Conservation (phyloP, 2,329 filamentous ascomycete genomes). For the Ascocoryne sarcoides region DNA sequence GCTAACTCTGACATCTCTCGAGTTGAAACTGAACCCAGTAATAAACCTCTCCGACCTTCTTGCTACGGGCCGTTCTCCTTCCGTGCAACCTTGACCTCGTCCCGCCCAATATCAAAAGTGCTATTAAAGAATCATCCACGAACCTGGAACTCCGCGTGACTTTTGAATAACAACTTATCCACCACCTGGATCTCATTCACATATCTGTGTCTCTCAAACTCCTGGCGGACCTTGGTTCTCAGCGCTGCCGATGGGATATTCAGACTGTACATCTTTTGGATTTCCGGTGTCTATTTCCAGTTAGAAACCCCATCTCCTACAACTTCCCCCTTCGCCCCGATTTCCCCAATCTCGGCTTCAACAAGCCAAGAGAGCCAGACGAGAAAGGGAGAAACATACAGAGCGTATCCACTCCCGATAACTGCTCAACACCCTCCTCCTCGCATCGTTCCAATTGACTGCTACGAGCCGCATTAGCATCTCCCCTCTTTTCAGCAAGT, state of each 20-base stretch:
- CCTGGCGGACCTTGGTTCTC: slow-evolving; percentile 88
- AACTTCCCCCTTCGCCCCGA: neutral
- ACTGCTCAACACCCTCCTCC: slow-evolving; percentile 73
- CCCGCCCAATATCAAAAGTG: no score
- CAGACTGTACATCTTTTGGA: slow-evolving; percentile 94
- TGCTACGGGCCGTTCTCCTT: no score
- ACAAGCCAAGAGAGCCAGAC: neutral
- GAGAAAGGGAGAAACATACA: slow-evolving; percentile 47
- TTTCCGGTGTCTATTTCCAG: slow-evolving; percentile 70
- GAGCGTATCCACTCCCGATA: slow-evolving; percentile 96
- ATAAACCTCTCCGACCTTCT: no score
- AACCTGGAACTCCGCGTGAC: slow-evolving; percentile 90
- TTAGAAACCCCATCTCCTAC: slow-evolving; percentile 9
- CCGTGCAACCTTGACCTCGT: no score
- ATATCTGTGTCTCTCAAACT: slow-evolving; percentile 93
- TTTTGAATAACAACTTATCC: slow-evolving; percentile 85
- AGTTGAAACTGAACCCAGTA: neutral
- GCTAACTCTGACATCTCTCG: neutral
- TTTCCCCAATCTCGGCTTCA: neutral
- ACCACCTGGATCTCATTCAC: slow-evolving; percentile 82
- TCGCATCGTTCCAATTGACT: slow-evolving; percentile 81
- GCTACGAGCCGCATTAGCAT: slow-evolving; percentile 52
- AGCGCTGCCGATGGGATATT: slow-evolving; percentile 80
- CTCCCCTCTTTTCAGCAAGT: slow-evolving; percentile 31
- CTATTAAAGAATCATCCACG: slow-evolving; percentile 15